Conservation (phyloP, 352 stramenopile genomes). For the Ophiocytium majus region DNA sequence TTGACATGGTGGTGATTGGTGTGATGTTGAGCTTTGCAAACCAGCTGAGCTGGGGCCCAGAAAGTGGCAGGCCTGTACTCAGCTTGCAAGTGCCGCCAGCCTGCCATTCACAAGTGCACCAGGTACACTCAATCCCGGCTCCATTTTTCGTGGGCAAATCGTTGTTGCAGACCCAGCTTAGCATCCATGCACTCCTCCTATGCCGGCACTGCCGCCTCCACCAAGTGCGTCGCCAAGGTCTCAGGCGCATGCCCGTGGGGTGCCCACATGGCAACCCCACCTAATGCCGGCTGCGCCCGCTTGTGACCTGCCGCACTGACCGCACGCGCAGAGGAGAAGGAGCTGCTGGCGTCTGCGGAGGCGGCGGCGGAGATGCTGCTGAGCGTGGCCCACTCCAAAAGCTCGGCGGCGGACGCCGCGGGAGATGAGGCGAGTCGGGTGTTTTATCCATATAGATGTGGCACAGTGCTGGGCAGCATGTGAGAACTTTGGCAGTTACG, state of each 20-base stretch:
- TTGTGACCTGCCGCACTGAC: background rate
- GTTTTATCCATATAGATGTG: no score
- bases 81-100: no score
- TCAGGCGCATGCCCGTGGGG: background rate
- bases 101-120: no score
- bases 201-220: background rate
- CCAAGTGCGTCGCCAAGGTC: no score
- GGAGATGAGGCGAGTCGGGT: constrained; percentile 15
- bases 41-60: no score
- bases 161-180: background rate
- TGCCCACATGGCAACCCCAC: background rate
- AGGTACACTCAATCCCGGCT: no score
- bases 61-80: no score
- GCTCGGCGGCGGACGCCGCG: background rate
- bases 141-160: no score
- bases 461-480: no score
- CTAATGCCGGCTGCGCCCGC: background rate
- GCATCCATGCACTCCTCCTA: background rate
- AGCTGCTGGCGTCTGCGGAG: constrained; percentile 9
- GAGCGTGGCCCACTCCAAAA: constrained; percentile 1
- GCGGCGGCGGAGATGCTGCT: constrained; percentile 19
- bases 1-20: no score
- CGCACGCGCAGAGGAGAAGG: background rate
- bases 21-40: no score
- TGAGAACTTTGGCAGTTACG: no score